Percentiles rank a stretch among this genome's conserved stretches.
Evolutionary conservation across 805 yeast species (phyloP).

Genomic region (Starmerella davenportii): DNA sequence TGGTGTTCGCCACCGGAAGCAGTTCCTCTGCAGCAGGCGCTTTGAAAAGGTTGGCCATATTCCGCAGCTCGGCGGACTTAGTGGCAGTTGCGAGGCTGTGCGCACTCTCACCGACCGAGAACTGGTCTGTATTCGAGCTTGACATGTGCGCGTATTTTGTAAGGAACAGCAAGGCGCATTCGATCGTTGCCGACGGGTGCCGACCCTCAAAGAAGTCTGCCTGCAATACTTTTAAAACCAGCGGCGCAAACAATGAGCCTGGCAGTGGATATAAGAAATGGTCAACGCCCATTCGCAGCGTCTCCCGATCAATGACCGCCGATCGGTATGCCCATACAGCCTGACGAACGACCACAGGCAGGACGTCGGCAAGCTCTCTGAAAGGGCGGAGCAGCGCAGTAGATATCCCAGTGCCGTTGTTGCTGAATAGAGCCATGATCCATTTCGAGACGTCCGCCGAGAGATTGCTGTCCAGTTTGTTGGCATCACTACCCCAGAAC

Average conservation of each 20-base stretch:
- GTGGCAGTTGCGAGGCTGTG: background rate
- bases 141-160: background rate
- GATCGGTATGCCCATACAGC: slow-evolving; percentile 43
- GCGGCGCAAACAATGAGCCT: slow-evolving; percentile 35
- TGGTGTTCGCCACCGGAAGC: background rate
- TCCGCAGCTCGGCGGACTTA: background rate
- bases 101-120: background rate
- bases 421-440: slow-evolving; percentile 64
- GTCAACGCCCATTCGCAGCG: slow-evolving; percentile 62
- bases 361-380: slow-evolving; percentile 40
- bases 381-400: slow-evolving; percentile 61
- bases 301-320: slow-evolving; percentile 38
- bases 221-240: slow-evolving; percentile 34
- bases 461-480: background rate
- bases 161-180: slow-evolving; percentile 8
- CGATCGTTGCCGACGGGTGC: slow-evolving; percentile 10
- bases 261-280: slow-evolving; percentile 71
- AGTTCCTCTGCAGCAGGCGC: background rate
- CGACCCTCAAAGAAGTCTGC: slow-evolving; percentile 23
- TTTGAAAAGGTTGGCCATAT: background rate
- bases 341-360: slow-evolving; percentile 61
- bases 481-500: no score
- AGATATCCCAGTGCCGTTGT: slow-evolving; percentile 49
- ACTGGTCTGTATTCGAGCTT: background rate
- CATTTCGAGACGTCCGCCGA: slow-evolving; percentile 27